These are phyloP conservation scores for Cystobasidiaceae sp. DNA, from an alignment of 1,284 basidiomycete genomes.

Conservation along the genomic window DNA sequence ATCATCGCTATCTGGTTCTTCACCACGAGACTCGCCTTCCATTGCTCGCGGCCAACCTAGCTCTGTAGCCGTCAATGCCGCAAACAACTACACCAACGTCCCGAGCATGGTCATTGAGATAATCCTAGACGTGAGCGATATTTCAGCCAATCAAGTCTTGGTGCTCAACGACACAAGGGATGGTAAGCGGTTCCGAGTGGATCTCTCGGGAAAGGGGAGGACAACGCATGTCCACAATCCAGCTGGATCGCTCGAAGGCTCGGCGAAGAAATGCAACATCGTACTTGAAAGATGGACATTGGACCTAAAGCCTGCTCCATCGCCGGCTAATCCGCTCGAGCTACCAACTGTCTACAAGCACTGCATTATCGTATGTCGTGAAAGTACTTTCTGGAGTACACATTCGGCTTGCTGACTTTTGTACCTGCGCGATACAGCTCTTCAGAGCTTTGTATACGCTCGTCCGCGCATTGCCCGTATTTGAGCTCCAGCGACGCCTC, in stretches of 20 bases:
- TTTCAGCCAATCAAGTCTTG: conserved; percentile 41
- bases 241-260: neutral
- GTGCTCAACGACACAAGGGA: conserved; percentile 39
- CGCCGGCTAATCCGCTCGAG: conserved; percentile 36
- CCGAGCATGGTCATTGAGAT: conserved; percentile 46
- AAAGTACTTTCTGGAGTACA: no score
- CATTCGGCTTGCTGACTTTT: neutral
- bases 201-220: conserved; percentile 10
- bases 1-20: conserved; percentile 13
- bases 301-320: conserved; percentile 23
- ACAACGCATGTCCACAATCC: conserved; percentile 11
- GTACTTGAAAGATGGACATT: conserved; percentile 41
- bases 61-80: neutral
- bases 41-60: neutral
- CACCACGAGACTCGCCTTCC: neutral
- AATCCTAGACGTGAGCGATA: conserved; percentile 43
- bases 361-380: conserved; percentile 39
- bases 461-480: conserved; percentile 40
- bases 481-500: conserved; percentile 38
- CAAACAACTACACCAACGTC: conserved; percentile 25
- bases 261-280: conserved; percentile 32
- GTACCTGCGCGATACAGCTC: conserved; percentile 36
- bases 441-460: conserved; percentile 45
- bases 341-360: conserved; percentile 46
- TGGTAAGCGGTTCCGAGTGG: conserved; percentile 35